Evolutionary conservation across 2,329 filamentous ascomycete genomes (phyloP).

Genomic region (Bipolaris gigantea): DNA sequence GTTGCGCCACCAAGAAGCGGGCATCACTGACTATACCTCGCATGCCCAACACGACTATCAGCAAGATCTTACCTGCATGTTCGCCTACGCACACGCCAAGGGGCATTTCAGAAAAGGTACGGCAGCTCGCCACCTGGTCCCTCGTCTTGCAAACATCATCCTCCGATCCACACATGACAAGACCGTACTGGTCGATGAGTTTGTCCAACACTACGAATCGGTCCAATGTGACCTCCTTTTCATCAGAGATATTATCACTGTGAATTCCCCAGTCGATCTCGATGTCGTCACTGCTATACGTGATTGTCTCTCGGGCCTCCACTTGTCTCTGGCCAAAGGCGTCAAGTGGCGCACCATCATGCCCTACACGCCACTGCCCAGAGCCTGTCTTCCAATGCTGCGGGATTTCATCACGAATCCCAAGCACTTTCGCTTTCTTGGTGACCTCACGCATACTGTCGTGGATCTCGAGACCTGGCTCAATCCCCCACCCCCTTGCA

Average conservation of each 20-base stretch:
- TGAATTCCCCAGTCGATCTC: neutral
- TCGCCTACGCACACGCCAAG: neutral
- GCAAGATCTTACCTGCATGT: constrained; percentile 5
- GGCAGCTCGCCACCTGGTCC: constrained; percentile 4
- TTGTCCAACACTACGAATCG: constrained; percentile 1
- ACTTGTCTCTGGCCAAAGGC: neutral
- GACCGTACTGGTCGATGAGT: neutral
- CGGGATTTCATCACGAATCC: neutral
- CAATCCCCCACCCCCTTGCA: neutral
- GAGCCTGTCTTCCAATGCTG: neutral
- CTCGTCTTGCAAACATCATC: constrained; percentile 2
- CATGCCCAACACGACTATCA: constrained; percentile 1
- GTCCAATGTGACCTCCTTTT: constrained; percentile 1
- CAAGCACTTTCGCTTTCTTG: neutral
- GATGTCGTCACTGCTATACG: neutral
- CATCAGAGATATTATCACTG: neutral
- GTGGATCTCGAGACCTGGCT: constrained; percentile 10
- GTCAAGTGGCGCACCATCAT: constrained; percentile 6
- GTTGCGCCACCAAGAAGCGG: neutral
- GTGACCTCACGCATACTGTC: neutral
- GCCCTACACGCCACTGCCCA: constrained; percentile 8
- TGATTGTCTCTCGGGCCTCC: neutral
- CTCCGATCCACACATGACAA: neutral
- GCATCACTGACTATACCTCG: neutral
- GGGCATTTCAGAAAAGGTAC: constrained; percentile 1